These are phyloP conservation scores for Piromyces finnis DNA, from an alignment of 192 early-diverging fungal species.

Conservation along the genomic window DNA sequence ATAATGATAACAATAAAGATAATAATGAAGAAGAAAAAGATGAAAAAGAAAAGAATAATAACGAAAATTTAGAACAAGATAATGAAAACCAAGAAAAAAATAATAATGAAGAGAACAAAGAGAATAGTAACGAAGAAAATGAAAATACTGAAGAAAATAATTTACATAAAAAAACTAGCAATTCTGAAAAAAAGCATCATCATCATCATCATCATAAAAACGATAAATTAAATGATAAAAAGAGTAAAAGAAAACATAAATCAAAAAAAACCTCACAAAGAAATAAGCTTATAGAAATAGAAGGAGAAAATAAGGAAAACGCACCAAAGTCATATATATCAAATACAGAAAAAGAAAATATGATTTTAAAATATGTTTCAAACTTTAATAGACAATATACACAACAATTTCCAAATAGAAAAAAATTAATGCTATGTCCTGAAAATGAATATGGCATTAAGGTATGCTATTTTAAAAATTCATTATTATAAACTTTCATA, in stretches of 20 bases:
- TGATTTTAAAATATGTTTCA: slow-evolving; percentile 26
- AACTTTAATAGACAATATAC: slow-evolving; percentile 36
- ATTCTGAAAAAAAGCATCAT: not conserved
- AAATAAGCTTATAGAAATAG: not conserved
- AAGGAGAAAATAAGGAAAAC: not conserved
- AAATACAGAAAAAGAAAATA: slow-evolving; percentile 19
- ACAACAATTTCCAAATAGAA: slow-evolving; percentile 31
- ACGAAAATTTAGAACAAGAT: not conserved
- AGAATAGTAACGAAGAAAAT: not conserved
- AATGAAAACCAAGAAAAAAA: not conserved
- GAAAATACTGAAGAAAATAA: not conserved
- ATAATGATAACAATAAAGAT: not conserved
- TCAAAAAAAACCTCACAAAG: not conserved
- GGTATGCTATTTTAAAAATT: no score
- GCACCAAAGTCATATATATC: slow-evolving; percentile 17
- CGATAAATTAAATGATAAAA: not conserved
- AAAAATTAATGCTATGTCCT: slow-evolving; percentile 20
- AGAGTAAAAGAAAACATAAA: not conserved
- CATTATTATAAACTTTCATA: no score
- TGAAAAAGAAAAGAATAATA: not conserved
- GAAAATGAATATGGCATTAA: slow-evolving; percentile 30
- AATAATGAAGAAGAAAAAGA: not conserved
- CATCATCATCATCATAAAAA: not conserved
- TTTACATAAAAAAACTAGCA: not conserved
- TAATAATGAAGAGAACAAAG: not conserved